Base-by-base conservation (phyloP, 352 stramenopile species). In the Globisporangium orthogonon region DNA sequence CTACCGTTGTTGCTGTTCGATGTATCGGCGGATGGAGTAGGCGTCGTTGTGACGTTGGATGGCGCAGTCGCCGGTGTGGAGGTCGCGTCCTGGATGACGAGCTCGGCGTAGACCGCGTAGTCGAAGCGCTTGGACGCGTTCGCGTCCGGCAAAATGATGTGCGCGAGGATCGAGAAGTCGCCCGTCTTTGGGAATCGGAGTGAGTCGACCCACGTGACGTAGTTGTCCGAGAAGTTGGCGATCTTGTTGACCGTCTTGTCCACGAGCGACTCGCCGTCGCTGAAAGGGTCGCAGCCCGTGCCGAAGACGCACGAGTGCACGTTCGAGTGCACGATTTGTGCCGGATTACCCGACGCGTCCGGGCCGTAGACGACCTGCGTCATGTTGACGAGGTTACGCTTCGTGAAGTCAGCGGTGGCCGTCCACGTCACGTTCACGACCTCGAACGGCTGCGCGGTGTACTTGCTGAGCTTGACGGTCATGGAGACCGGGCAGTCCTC, bases 301-400 rank as follows among this genome's bases (percentile, higher is more conserved):
- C 65, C 69, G 33, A 66, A 81, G 33, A 71, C 59, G 60, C 75
- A 86, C 39, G 75, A 82, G 64, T 86, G 75, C 41, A 86, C 59
- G 49, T 86, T 86, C 17, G 75, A 86, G 69, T 86, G 75, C 56
- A 86, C 73, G 53, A 86, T 86, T 56, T 86, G 75, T 35, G 73
- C 70, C n/a, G 60, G 61, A 28, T 54, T 52, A 7, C 75, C 73
- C n/a, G 37, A 66, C 11, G 54, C 28, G 53, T 83, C 69, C 13
- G 60, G 43, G 0, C 65, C 73, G 58, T 81, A 83, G 13, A 66
- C 61, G 14, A 85, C 48, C 9, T 67, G 57, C 11, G 73, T 81
- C 73, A 79, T 78, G 46, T 85, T 83, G 18, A 85, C 66, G 28
- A 63, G 39, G 56, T 77, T 81, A 23, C 46, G 10, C 31, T 58